Base-by-base conservation (phyloP, 768 basidiomycete species). In the Lentinula detonsa region DNA sequence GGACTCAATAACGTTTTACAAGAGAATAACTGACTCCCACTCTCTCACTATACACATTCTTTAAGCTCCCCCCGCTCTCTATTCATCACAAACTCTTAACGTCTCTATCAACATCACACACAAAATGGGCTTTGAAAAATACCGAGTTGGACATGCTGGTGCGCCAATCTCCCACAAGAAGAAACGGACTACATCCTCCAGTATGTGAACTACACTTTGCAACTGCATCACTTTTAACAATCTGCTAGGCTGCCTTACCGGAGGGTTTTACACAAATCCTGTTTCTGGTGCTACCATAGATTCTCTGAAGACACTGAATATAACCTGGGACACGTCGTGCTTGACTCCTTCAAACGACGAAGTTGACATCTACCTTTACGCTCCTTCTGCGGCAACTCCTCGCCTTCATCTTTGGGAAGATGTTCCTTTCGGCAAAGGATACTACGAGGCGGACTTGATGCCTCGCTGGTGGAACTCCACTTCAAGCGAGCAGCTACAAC, bases 401-500 rank as follows among this genome's bases (percentile, higher is more conserved):
- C 78, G 75, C 51, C 72, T 90, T 50, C 83, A 90, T 60, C 72
- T 78, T 43, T 93, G 86, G 85, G 62, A 78, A 45, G 71, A 71
- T 35, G 79, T 91, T 57, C 72, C 76, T 52, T 83, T 74, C 66
- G 64, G 74, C 5, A 11, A 73, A 4, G 88, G 86, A 28, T 73
- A 70, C 40, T 85, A 84, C 69, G 69, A 76, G 46, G 74, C 83
- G 2, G 69, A 68, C 16, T 69, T 92, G 46, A 69, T 81, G 60
- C 85, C 90, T 1, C 75, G 78, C 18, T 91, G 90, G 89, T 93
- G 88, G 88, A 85, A 89, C 61, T 68, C 81, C 0, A 81, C 85
- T 5, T 46, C 74, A 1, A 68, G 74, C 0, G 70, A 79, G 39
- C 66, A 68, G 1, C 80, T 91, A 16, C 86, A 91, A 66, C 68